Conservation (phyloP, 2,329 filamentous ascomycete species). For the Fusarium pseudograminearum region DNA sequence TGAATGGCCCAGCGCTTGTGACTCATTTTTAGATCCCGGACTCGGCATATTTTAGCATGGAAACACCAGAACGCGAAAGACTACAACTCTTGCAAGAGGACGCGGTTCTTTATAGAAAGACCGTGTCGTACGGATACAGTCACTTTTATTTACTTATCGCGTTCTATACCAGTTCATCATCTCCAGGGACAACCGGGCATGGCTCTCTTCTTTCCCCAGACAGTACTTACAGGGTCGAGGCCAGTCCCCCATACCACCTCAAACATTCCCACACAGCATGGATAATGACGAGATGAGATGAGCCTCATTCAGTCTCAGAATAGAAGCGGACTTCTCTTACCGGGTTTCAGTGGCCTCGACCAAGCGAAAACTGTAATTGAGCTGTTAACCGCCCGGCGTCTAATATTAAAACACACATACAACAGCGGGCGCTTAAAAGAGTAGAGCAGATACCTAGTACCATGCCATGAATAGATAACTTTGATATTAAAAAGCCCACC, state of each 20-base stretch:
- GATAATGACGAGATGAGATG: slow-evolving; percentile 9
- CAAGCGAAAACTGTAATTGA: slow-evolving; percentile 9
- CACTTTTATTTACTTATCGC: slow-evolving; percentile 30
- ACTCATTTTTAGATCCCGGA: slow-evolving; percentile 51
- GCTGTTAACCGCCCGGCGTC: slow-evolving; percentile 40
- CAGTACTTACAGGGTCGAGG: slow-evolving; percentile 38
- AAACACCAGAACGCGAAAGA: slow-evolving; percentile 27
- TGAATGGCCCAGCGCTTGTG: slow-evolving; percentile 52
- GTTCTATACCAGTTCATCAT: slow-evolving; percentile 21
- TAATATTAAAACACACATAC: slow-evolving; percentile 18
- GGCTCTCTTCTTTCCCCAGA: not conserved
- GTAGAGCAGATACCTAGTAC: too few relatives aligned
- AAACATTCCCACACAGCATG: slow-evolving; percentile 16
- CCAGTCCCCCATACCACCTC: slow-evolving; percentile 11
- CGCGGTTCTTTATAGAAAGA: slow-evolving; percentile 15
- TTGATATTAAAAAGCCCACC: slow-evolving; percentile 31
- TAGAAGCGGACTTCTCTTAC: slow-evolving; percentile 36
- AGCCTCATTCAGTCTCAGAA: slow-evolving; percentile 34
- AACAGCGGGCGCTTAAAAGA: slow-evolving; percentile 38
- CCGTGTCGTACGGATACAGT: slow-evolving; percentile 20
- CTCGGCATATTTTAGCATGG: slow-evolving; percentile 24
- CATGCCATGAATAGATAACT: not conserved
- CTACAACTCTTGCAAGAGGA: not conserved
- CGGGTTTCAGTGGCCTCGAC: slow-evolving; percentile 39
- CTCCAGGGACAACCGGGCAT: slow-evolving; percentile 32